phyloP scores from a whole-genome alignment of 2,329 filamentous ascomycete species.

The Orbilia javanica region DNA sequence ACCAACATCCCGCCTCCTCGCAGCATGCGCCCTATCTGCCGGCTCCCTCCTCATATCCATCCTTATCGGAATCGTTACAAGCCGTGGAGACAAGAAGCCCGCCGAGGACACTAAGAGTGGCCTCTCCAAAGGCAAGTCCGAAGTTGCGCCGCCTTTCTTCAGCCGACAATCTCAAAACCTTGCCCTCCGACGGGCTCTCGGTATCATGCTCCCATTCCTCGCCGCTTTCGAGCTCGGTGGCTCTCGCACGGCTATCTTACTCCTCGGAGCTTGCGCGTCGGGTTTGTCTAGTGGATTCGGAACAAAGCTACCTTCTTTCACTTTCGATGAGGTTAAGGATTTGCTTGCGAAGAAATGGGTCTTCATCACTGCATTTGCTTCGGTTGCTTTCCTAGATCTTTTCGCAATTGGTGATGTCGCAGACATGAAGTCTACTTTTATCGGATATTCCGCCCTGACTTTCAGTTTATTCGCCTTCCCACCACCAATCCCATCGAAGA shows the following conservation, averaged over 20 bases:
- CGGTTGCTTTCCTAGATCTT: slow-evolving; percentile 41
- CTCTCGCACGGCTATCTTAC: slow-evolving; percentile 27
- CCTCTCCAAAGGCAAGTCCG: slow-evolving; percentile 25
- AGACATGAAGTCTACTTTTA: slow-evolving; percentile 39
- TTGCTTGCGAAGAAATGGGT: slow-evolving; percentile 46
- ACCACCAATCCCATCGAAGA: slow-evolving; percentile 34
- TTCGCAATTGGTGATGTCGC: slow-evolving; percentile 42
- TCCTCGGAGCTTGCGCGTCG: slow-evolving; percentile 38
- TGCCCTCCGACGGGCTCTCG: slow-evolving; percentile 25
- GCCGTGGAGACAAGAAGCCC: slow-evolving; percentile 20
- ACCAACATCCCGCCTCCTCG: slow-evolving; percentile 37
- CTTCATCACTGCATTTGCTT: slow-evolving; percentile 40
- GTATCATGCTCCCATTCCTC: slow-evolving; percentile 53
- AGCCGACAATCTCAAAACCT: slow-evolving; percentile 15
- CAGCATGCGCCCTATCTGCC: slow-evolving; percentile 55
- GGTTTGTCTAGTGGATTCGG: slow-evolving; percentile 31
- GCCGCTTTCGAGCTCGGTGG: slow-evolving; percentile 55
- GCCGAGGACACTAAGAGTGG: slow-evolving; percentile 28
- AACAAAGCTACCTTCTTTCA: slow-evolving; percentile 17
- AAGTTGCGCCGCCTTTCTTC: slow-evolving; percentile 14
- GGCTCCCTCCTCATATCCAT: slow-evolving; percentile 41
- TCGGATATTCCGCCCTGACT: slow-evolving; percentile 32
- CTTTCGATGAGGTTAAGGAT: slow-evolving; percentile 37
- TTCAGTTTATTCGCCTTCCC: slow-evolving; percentile 33
- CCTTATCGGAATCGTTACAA: slow-evolving; percentile 42